Percentiles rank a stretch among this genome's conserved stretches.
These are phyloP conservation scores for Phytophthora melonis DNA, from an alignment of 352 stramenopile genomes.

Conservation along the genomic window DNA sequence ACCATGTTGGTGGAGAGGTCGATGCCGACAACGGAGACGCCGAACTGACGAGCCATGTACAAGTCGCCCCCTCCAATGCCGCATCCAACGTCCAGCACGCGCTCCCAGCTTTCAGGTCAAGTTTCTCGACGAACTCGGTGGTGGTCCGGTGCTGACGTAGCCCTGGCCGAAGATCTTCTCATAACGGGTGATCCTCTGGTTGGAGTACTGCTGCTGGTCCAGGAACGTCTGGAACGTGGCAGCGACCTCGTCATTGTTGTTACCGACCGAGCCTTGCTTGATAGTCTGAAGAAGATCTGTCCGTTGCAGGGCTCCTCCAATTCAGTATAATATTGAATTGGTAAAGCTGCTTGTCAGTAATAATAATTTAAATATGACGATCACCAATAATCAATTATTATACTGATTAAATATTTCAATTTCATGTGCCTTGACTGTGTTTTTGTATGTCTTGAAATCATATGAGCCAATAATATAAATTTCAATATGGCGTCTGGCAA, in stretches of 20 bases:
- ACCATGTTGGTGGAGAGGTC: slow-evolving; percentile 85
- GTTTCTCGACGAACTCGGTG: slow-evolving; percentile 75
- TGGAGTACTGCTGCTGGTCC: slow-evolving; percentile 78
- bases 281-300: slow-evolving; percentile 75
- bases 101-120: slow-evolving; percentile 63
- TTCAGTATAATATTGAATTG: no score
- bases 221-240: slow-evolving; percentile 81
- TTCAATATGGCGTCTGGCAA: no score
- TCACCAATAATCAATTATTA: no score
- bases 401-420: no score
- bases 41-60: slow-evolving; percentile 93
- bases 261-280: slow-evolving; percentile 38
- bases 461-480: no score
- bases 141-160: slow-evolving; percentile 82
- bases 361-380: no score
- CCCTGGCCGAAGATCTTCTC: slow-evolving; percentile 81
- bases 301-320: no score
- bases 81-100: slow-evolving; percentile 90
- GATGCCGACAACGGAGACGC: slow-evolving; percentile 76
- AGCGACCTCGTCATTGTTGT: slow-evolving; percentile 39
- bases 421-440: no score
- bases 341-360: no score
- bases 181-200: slow-evolving; percentile 73
- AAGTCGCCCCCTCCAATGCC: slow-evolving; percentile 91
- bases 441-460: no score